Evolutionary conservation across 1,284 basidiomycete genomes (phyloP), one percentile per base, ranked within the genome.

Genomic region (Somion occarium): DNA sequence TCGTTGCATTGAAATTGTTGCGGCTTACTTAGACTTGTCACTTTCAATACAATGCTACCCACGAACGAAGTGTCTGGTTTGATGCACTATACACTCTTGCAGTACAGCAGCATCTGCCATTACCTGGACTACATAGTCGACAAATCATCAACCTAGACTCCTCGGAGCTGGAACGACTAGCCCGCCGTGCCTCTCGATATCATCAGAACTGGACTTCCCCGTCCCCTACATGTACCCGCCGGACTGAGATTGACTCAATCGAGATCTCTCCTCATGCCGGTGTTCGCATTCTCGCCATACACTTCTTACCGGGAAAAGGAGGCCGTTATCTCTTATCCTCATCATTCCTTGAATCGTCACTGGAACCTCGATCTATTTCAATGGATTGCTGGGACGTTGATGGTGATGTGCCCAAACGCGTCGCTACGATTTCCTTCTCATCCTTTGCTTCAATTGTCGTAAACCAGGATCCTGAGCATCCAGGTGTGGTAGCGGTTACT

Each of bases 361-460:
- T 61, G 47, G 20, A 52, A 1, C 41, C 50, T n/a, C 50, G 61
- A 12, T 44, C 58, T n/a, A 75, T 71, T 38, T 63, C 61, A 5
- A 49, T 83, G 30, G 74, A 78, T 46, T 80, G 79, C 51, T 84
- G 82, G 82, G 78, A 83, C 53, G 30, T 62, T 3, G 39, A 49
- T 9, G 34, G 30, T 1, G 19, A 18, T 5, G 20, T 26, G 9
- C 44, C 53, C 4, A 19, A 18, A 18, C 52, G 49, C 27, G 46
- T 64, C 18, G 62, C 64, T 2, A 43, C 46, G 3, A 27, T 59
- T 55, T 20, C 37, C 54, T 0, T 46, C 15, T 1, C 45, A 55
- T 25, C 43, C 49, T 0, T 42, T 34, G 53, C 44, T 24, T 50
- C 55, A 2, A 39, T 27, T 38, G 7, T 20, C 5, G n/a, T 39